Evolutionary conservation across 805 yeast species (phyloP).

Genomic region (Candida broadrunensis): DNA sequence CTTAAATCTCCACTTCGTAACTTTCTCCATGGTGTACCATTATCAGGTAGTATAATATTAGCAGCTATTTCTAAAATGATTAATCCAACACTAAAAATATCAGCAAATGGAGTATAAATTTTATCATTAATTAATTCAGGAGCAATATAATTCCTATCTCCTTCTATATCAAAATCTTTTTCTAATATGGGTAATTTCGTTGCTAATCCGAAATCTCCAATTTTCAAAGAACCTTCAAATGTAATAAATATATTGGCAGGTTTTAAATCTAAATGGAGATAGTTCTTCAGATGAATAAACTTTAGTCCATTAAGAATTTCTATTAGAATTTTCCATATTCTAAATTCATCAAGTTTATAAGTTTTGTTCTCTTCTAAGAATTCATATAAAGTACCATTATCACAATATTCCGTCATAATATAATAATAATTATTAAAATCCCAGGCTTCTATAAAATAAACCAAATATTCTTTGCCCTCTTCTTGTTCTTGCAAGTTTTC

Average conservation of each 20-base stretch:
- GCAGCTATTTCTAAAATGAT: constrained; percentile 95
- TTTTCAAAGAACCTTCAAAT: constrained; percentile 89
- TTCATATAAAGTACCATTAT: constrained; percentile 83
- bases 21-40: constrained; percentile 96
- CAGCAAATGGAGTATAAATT: constrained; percentile 87
- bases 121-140: constrained; percentile 88
- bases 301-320: constrained; percentile 78
- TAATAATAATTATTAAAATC: constrained; percentile 71
- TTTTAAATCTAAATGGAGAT: constrained; percentile 85
- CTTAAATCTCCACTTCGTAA: constrained; percentile 91
- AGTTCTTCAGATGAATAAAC: constrained; percentile 71
- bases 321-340: constrained; percentile 93
- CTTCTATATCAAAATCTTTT: constrained; percentile 82
- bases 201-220: constrained; percentile 97
- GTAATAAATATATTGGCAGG: constrained; percentile 95
- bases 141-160: constrained; percentile 96
- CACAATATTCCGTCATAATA: constrained; percentile 93
- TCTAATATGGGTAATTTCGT: constrained; percentile 68
- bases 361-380: constrained; percentile 74
- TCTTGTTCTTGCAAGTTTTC: constrained; percentile 35
- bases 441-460: constrained; percentile 84
- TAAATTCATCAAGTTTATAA: constrained; percentile 87
- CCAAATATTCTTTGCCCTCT: constrained; percentile 74
- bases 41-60: constrained; percentile 89
- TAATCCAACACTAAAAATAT: constrained; percentile 89